phyloP scores from a whole-genome alignment of 1,139 yeast species.

The Candida neerlandica region DNA sequence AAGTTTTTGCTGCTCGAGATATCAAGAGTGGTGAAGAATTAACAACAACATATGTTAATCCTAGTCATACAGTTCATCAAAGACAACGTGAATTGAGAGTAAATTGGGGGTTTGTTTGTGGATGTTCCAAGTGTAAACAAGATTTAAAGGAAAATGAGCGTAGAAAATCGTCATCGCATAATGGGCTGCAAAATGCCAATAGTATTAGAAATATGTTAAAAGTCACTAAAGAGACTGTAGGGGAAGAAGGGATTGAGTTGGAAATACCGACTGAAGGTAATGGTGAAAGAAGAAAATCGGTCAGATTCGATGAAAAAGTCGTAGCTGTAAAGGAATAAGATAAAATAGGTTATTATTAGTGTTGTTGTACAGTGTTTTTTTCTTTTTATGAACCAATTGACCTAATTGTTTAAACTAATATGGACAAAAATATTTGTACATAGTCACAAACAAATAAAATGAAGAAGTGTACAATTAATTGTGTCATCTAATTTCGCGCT shows the following conservation, averaged over 20 bases:
- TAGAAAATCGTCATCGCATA: slow-evolving; percentile 37
- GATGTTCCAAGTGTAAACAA: slow-evolving; percentile 63
- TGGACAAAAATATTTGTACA: too few relatives aligned
- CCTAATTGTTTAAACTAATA: too few relatives aligned
- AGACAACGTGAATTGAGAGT: slow-evolving; percentile 69
- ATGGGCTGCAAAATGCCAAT: slow-evolving; percentile 26
- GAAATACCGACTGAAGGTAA: slow-evolving; percentile 39
- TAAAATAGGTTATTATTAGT: too few relatives aligned
- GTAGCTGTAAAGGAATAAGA: slow-evolving; percentile 24
- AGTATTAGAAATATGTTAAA: slow-evolving; percentile 52
- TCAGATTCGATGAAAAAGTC: slow-evolving; percentile 70
- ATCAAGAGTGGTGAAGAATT: slow-evolving; percentile 70
- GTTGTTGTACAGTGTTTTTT: neutral
- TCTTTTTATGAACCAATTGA: too few relatives aligned
- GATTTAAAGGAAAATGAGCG: slow-evolving; percentile 50
- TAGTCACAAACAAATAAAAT: too few relatives aligned
- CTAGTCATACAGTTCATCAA: slow-evolving; percentile 60
- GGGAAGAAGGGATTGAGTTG: slow-evolving; percentile 51
- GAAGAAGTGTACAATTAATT: too few relatives aligned
- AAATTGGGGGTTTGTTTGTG: slow-evolving; percentile 86
- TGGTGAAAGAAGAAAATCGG: slow-evolving; percentile 67
- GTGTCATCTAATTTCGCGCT: too few relatives aligned
- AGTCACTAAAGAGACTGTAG: slow-evolving; percentile 33
- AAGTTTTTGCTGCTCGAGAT: slow-evolving; percentile 59
- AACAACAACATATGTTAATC: slow-evolving; percentile 70